Conservation (phyloP, 73 alveolate genomes). For the Tetrahymena malaccensis region DNA sequence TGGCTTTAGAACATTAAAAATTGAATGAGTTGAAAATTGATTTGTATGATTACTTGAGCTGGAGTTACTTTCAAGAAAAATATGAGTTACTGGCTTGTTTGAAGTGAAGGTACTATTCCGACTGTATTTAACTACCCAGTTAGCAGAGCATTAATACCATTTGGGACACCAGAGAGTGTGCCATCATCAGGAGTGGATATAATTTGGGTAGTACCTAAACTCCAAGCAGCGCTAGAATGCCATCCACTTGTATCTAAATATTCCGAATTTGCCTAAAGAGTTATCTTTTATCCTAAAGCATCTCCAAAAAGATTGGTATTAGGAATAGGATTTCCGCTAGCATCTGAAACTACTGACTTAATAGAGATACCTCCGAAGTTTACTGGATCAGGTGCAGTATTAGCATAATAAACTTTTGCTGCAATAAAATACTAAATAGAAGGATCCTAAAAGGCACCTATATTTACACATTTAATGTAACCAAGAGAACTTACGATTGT, state of each 20-base stretch:
- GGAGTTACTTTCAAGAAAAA: not conserved
- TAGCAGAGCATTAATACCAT: not conserved
- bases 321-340: not conserved
- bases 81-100: not conserved
- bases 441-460: not conserved
- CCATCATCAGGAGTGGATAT: not conserved
- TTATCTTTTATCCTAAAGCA: not conserved
- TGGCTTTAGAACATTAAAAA: too few relatives aligned
- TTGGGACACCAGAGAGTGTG: not conserved
- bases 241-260: not conserved
- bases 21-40: too few relatives aligned
- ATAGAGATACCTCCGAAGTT: not conserved
- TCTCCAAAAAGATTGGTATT: not conserved
- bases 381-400: not conserved
- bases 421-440: not conserved
- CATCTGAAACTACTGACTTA: not conserved
- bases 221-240: not conserved
- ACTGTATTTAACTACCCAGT: not conserved
- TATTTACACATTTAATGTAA: not conserved
- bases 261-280: not conserved
- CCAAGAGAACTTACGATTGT: not conserved
- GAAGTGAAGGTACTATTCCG: not conserved
- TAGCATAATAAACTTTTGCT: not conserved
- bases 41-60: not conserved
- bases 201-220: not conserved